Evolutionary conservation across 768 basidiomycete species (phyloP).

Genomic region (Saitozyma podzolica): DNA sequence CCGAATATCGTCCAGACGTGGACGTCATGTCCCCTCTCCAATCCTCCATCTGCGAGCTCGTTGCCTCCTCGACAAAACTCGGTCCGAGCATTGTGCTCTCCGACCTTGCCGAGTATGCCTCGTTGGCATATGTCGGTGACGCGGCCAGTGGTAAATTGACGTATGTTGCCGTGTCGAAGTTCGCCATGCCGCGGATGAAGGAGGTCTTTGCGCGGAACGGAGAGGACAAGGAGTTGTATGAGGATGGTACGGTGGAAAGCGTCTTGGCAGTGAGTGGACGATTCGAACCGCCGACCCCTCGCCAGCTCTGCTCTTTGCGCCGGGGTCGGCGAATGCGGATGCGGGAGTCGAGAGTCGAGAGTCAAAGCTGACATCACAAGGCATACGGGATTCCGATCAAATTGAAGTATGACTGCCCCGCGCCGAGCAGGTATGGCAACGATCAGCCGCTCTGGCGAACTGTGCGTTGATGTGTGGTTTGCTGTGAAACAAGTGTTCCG

Average conservation of each 20-base stretch:
- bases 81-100: slow-evolving; percentile 69
- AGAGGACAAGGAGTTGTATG: slow-evolving; percentile 64
- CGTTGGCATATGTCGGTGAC: slow-evolving; percentile 80
- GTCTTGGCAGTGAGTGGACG: slow-evolving; percentile 65
- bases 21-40: slow-evolving; percentile 65
- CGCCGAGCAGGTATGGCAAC: slow-evolving; percentile 81
- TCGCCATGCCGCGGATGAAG: slow-evolving; percentile 77
- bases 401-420: slow-evolving; percentile 90
- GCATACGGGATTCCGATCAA: slow-evolving; percentile 89
- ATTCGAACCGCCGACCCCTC: neutral
- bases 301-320: neutral
- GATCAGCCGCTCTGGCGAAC: slow-evolving; percentile 93
- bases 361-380: slow-evolving; percentile 35
- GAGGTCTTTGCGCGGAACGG: slow-evolving; percentile 74
- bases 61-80: slow-evolving; percentile 67
- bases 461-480: slow-evolving; percentile 59
- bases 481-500: neutral
- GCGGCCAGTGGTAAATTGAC: slow-evolving; percentile 60
- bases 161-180: slow-evolving; percentile 87
- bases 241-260: slow-evolving; percentile 81
- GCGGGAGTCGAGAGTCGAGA: neutral
- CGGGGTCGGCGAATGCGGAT: neutral
- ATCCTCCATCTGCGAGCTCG: slow-evolving; percentile 69
- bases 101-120: slow-evolving; percentile 81
- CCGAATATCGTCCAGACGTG: slow-evolving; percentile 85